Evolutionary conservation across 1,284 basidiomycete species (phyloP), one percentile per base, ranked within the genome.

Genomic region (Phenoliferia sp.): DNA sequence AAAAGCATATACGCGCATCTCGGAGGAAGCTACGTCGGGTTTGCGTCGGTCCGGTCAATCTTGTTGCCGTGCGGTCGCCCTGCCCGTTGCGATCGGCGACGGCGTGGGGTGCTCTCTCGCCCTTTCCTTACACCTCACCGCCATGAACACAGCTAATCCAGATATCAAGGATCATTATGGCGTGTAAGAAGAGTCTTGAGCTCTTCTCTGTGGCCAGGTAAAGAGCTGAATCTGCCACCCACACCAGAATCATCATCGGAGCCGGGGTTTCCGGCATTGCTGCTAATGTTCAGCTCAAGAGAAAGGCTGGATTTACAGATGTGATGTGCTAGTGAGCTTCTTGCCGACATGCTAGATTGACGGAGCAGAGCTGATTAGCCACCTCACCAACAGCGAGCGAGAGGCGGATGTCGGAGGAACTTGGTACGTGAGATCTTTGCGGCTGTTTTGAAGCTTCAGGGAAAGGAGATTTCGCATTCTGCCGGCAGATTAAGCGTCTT

Each of bases 321-420:
- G 64, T 72, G 3, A 59, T 73, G n/a, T 62, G 67, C 31, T 72
- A 70, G 71, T 73, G 36, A 39, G 71, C 48, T 6, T 5, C 48
- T 52, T 44, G 12, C 39, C 39, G 12, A 44, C 39, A 12, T 55
- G 15, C 9, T 39, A 12, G 34, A 44, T 12, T 22, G 39, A 44
- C 39, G 12, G 39, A 31, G 28, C n/a, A 2, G n/a, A 15, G 55
- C 29, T 54, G 19, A 3, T 4, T 6, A 52, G 17, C 19, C 29
- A 17, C 15, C 26, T 15, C 33, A 17, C 3, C n/a, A 3, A 32
- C 61, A 70, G 69, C 39, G 70, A 73, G 28, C 69, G 71, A 55
- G 31, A 57, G 29, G 55, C 48, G 6, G 48, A 57, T 3, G 7
- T 57, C 16, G 72, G 72, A 4, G 72, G 72, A 2, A 73, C 72